These are phyloP conservation scores for Phaeosphaeriaceae sp. DNA, from an alignment of 2,329 filamentous ascomycete genomes.

Conservation along the genomic window DNA sequence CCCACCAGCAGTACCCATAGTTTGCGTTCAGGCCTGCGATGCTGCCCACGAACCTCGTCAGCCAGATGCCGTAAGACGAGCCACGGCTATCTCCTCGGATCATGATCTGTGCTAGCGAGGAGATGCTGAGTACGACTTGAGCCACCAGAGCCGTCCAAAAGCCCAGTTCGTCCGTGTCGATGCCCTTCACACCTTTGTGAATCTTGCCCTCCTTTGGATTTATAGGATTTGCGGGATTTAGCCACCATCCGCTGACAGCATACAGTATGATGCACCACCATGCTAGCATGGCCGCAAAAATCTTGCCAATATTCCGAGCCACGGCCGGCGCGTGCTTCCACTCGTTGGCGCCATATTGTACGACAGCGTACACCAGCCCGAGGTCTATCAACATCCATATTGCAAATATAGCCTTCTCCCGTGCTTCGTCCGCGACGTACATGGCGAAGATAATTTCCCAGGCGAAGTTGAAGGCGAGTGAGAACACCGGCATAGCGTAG, in stretches of 20 bases:
- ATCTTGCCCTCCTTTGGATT: conserved; percentile 53
- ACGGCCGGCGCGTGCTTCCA: conserved; percentile 54
- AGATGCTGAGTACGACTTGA: conserved; percentile 53
- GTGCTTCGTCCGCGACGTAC: conserved; percentile 53
- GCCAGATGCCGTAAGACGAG: conserved; percentile 73
- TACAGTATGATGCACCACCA: conserved; percentile 51
- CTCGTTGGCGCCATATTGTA: conserved; percentile 55
- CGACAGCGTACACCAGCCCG: conserved; percentile 55
- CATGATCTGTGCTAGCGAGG: conserved; percentile 54
- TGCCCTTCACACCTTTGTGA: conserved; percentile 42
- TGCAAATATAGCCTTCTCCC: conserved; percentile 56
- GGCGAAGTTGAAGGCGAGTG: conserved; percentile 58
- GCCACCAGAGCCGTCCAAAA: conserved; percentile 58
- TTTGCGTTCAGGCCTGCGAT: conserved; percentile 63
- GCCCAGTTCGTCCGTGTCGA: conserved; percentile 60
- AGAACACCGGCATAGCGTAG: conserved; percentile 59
- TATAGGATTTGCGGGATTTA: conserved; percentile 52
- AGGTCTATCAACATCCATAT: conserved; percentile 61
- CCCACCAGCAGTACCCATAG: conserved; percentile 63
- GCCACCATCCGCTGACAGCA: conserved; percentile 58
- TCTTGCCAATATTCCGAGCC: conserved; percentile 49
- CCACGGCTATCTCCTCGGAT: conserved; percentile 59
- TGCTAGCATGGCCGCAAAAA: conserved; percentile 48
- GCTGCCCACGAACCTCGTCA: conserved; percentile 83
- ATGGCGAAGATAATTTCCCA: conserved; percentile 62